These are phyloP conservation scores for Cetraspora pellucida DNA, from an alignment of 192 early-diverging fungal species.

Conservation along the genomic window DNA sequence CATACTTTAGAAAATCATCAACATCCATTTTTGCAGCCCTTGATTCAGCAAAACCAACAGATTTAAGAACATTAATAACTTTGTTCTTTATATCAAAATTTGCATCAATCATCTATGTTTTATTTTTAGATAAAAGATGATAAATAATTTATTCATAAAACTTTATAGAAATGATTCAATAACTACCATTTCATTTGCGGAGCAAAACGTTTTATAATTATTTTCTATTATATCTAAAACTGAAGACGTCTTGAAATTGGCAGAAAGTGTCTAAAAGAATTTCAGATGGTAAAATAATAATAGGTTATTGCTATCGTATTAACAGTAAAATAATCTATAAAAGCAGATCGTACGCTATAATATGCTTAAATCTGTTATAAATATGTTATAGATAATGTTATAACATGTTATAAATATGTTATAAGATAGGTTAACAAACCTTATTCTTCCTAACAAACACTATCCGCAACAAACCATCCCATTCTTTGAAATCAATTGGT, in stretches of 20 bases:
- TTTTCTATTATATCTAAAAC: slow-evolving; percentile 91
- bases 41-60: slow-evolving; percentile 64
- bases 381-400: slow-evolving; percentile 16
- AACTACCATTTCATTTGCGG: slow-evolving; percentile 71
- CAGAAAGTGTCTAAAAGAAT: slow-evolving; percentile 65
- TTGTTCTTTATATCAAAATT: slow-evolving; percentile 85
- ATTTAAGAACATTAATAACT: slow-evolving; percentile 75
- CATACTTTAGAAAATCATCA: slow-evolving; percentile 89
- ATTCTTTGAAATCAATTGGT: slow-evolving; percentile 92
- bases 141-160: not conserved
- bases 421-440: slow-evolving; percentile 29
- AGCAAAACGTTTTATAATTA: slow-evolving; percentile 94
- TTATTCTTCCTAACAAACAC: slow-evolving; percentile 95
- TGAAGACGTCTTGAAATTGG: slow-evolving; percentile 87
- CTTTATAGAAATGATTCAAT: not conserved
- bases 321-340: too few relatives aligned
- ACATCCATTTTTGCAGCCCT: slow-evolving; percentile 92
- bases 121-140: slow-evolving; percentile 13
- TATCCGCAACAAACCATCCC: slow-evolving; percentile 95
- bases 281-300: not conserved
- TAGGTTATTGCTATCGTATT: not conserved
- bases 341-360: too few relatives aligned
- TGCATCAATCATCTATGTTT: slow-evolving; percentile 66
- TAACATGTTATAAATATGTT: not conserved
- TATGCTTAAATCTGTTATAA: not conserved